Conservation (phyloP, 2,329 filamentous ascomycete genomes). For the Epichloe elymi region DNA sequence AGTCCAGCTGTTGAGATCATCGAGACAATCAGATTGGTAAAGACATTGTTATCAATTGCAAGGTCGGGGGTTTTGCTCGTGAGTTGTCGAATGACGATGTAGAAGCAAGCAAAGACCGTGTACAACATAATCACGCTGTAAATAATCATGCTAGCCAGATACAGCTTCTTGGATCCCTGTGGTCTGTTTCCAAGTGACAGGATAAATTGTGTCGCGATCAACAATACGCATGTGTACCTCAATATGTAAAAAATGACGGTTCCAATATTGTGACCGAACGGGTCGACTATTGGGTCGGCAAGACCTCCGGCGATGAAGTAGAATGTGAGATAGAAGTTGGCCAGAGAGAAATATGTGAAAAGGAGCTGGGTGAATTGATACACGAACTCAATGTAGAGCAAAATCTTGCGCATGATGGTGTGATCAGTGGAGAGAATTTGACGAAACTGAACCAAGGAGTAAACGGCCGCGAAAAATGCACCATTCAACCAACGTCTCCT, state of each 20-base stretch:
- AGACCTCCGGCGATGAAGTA: constrained; percentile 94
- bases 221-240: constrained; percentile 70
- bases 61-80: constrained; percentile 34
- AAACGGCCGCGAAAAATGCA: constrained; percentile 96
- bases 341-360: constrained; percentile 96
- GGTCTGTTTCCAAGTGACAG: constrained; percentile 91
- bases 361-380: constrained; percentile 88
- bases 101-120: constrained; percentile 78
- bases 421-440: constrained; percentile 93
- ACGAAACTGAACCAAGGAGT: constrained; percentile 86
- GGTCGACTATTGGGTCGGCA: constrained; percentile 65
- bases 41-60: constrained; percentile 68
- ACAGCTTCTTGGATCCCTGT: constrained; percentile 86
- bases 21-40: constrained; percentile 88
- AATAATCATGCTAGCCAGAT: constrained; percentile 75
- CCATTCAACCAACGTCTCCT: constrained; percentile 95
- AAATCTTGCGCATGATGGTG: constrained; percentile 72
- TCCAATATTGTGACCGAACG: constrained; percentile 80
- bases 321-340: constrained; percentile 98
- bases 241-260: constrained; percentile 81
- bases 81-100: constrained; percentile 78
- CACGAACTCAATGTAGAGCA: constrained; percentile 88
- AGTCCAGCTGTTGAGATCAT: constrained; percentile 80
- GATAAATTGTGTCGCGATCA: constrained; percentile 93
- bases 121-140: constrained; percentile 93